These are phyloP conservation scores for Diaporthe sp. DNA, from an alignment of 2,329 filamentous ascomycete genomes.

Conservation along the genomic window DNA sequence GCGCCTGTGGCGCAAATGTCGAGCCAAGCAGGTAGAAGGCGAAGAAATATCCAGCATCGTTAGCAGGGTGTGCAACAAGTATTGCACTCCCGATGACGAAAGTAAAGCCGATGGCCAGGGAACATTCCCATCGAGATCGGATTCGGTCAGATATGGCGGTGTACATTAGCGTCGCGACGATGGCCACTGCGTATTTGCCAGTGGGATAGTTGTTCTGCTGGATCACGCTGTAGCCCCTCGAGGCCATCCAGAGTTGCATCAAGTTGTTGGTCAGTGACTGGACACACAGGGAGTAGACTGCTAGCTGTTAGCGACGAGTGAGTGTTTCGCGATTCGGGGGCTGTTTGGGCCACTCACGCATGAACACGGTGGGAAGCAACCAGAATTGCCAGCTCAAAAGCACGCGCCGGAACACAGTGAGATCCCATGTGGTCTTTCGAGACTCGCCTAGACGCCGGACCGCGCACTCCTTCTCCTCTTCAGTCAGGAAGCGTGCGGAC, in stretches of 20 bases:
- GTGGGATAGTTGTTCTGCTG: slow-evolving; percentile 63
- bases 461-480: slow-evolving; percentile 54
- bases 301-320: neutral
- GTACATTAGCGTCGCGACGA: slow-evolving; percentile 58
- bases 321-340: rapidly evolving
- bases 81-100: slow-evolving; percentile 58
- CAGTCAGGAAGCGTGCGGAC: slow-evolving; percentile 56
- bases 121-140: slow-evolving; percentile 59
- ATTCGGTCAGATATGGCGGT: slow-evolving; percentile 58
- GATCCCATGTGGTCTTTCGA: slow-evolving; percentile 41
- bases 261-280: slow-evolving; percentile 60
- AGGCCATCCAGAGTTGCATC: slow-evolving; percentile 61
- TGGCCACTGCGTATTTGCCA: slow-evolving; percentile 56
- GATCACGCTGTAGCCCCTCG: slow-evolving; percentile 57
- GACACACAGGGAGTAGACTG: slow-evolving; percentile 59
- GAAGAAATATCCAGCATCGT: slow-evolving; percentile 56
- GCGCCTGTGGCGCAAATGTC: slow-evolving; percentile 60
- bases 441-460: slow-evolving; percentile 53
- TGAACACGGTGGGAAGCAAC: slow-evolving; percentile 59
- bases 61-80: slow-evolving; percentile 51
- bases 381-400: slow-evolving; percentile 61
- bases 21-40: slow-evolving; percentile 61
- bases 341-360: slow-evolving; percentile 51
- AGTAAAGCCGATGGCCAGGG: slow-evolving; percentile 57
- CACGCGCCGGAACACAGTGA: slow-evolving; percentile 35